Evolutionary conservation across 176 grass and related monocot genomes (phyloP).

Genomic region (Carex kokanica): DNA sequence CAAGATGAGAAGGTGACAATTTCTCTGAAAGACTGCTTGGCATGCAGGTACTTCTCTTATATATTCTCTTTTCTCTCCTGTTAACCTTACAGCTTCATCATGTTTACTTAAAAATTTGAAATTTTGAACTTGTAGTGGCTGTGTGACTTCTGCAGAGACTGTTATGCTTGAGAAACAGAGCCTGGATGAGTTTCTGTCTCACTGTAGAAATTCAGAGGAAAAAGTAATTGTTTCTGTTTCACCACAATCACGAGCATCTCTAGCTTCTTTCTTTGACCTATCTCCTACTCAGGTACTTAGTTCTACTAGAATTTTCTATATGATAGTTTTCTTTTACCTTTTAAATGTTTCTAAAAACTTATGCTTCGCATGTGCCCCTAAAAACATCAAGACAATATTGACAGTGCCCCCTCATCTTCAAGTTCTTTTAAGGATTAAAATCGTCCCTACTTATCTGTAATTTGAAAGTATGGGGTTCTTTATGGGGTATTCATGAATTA

Average conservation of each 20-base stretch:
- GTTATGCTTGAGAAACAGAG: conserved; percentile 99
- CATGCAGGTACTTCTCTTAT: conserved; percentile 62
- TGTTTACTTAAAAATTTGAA: conserved; percentile 22
- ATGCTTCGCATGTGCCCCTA: background rate
- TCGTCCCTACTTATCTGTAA: background rate
- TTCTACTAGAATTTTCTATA: background rate
- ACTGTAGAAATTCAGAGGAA: conserved; percentile 53
- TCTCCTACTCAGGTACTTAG: conserved; percentile 64
- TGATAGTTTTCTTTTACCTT: background rate
- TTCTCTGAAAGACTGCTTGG: conserved; percentile 94
- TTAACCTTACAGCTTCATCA: background rate
- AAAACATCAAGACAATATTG: background rate
- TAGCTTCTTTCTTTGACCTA: conserved; percentile 79
- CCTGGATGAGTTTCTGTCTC: conserved; percentile 71
- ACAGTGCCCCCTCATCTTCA: background rate
- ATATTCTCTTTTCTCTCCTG: background rate
- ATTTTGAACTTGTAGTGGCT: conserved; percentile 65
- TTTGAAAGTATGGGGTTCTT: background rate
- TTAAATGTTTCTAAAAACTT: background rate
- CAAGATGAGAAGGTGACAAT: conserved; percentile 80
- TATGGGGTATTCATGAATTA: background rate
- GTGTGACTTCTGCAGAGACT: conserved; percentile 92
- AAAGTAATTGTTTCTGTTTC: conserved; percentile 77
- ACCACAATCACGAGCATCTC: conserved; percentile 92
- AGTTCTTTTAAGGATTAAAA: background rate